Percentiles rank a stretch among this genome's conserved stretches.
These are phyloP conservation scores for Colletotrichum sp. DNA, from an alignment of 2,329 filamentous ascomycete genomes.

Conservation along the genomic window DNA sequence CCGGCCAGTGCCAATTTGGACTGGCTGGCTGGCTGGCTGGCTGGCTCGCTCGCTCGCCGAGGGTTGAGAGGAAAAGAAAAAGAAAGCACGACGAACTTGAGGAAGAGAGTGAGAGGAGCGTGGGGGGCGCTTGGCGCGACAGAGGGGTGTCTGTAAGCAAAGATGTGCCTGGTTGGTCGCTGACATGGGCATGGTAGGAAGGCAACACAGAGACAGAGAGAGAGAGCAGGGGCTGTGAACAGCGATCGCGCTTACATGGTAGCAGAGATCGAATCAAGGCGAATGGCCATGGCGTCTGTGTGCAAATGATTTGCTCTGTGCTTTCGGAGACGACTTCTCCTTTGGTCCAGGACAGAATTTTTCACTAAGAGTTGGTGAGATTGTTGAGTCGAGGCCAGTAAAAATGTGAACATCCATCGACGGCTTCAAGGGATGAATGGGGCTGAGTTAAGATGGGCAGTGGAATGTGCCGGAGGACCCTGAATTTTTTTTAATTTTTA, in stretches of 20 bases:
- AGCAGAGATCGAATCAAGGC: constrained; percentile 7
- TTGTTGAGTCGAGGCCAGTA: neutral
- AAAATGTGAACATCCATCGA: neutral
- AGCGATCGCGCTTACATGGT: constrained; percentile 10
- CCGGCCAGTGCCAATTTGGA: neutral
- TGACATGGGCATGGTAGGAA: neutral
- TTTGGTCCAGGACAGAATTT: neutral
- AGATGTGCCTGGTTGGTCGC: neutral
- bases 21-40: neutral
- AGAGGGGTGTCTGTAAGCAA: constrained; percentile 6
- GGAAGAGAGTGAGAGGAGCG: neutral
- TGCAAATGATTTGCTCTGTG: constrained; percentile 11
- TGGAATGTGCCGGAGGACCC: neutral
- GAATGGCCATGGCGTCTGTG: neutral
- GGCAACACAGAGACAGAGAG: neutral
- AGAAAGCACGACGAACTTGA: neutral
- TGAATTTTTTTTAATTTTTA: neutral
- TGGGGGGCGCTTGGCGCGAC: neutral
- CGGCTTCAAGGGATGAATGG: neutral
- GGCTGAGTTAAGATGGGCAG: neutral
- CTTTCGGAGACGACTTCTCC: neutral
- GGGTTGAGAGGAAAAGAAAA: neutral
- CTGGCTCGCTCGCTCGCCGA: neutral
- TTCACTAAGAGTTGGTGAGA: neutral
- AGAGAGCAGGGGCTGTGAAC: neutral